Conservation (phyloP, 306 rosid species). For the Hippophae gyantsensis region DNA sequence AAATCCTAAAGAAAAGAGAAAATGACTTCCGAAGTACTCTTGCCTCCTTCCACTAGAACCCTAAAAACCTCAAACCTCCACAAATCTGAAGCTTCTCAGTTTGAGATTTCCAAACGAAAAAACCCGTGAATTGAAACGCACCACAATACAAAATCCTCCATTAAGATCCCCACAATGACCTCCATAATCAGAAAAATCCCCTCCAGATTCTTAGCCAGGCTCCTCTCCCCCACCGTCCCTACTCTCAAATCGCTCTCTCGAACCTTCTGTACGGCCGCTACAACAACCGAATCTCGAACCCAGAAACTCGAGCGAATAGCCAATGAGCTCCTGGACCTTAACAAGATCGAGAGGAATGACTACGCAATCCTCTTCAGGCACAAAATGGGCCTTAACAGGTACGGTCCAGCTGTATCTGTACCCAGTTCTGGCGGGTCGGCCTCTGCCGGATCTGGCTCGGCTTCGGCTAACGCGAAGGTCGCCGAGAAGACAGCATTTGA, state of each 20-base stretch:
- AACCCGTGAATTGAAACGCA: too few relatives aligned
- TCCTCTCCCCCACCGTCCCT: constrained; percentile 10
- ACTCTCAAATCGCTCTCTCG: constrained; percentile 5
- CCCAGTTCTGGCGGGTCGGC: constrained; percentile 10
- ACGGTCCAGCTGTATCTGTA: constrained; percentile 33
- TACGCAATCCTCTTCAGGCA: constrained; percentile 34
- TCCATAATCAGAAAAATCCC: constrained; percentile 18
- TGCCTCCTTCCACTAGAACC: too few relatives aligned
- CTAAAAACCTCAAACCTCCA: too few relatives aligned
- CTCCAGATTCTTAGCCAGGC: constrained; percentile 16
- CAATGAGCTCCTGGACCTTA: constrained; percentile 30
- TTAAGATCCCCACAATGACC: constrained; percentile 3
- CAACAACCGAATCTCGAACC: constrained; percentile 18
- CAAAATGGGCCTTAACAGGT: constrained; percentile 38
- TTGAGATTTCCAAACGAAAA: too few relatives aligned
- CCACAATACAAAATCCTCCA: too few relatives aligned
- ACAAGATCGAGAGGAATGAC: constrained; percentile 35
- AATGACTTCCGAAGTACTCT: too few relatives aligned
- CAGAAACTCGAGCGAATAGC: constrained; percentile 37
- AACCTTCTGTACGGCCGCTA: constrained; percentile 17
- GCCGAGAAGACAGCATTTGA: constrained; percentile 37
- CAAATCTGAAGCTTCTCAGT: too few relatives aligned
- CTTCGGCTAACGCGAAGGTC: constrained; percentile 20
- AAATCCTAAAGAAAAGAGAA: too few relatives aligned
- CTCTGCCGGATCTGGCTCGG: constrained; percentile 23